A percentile compares a stretch with the other conserved stretches of the same genome.
Evolutionary conservation across 169 alveolate genomes (phyloP).

Genomic region (Plasmodium malariae): DNA sequence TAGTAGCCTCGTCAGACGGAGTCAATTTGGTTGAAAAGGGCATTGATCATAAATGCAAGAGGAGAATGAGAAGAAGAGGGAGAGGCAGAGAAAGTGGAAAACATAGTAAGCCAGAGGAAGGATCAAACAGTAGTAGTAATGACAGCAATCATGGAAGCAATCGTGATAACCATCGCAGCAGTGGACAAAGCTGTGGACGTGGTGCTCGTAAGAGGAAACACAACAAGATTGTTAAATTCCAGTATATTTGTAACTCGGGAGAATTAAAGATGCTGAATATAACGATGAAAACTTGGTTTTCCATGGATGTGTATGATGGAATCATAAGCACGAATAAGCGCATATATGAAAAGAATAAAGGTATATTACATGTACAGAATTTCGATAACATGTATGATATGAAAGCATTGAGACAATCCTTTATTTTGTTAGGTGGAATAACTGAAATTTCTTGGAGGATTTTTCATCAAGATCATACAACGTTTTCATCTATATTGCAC

Average conservation of each 20-base stretch:
- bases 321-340: slow-evolving; percentile 50
- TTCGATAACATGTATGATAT: slow-evolving; percentile 24
- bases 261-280: slow-evolving; percentile 29
- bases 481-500: slow-evolving; percentile 46
- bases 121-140: background rate
- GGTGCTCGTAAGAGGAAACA: background rate
- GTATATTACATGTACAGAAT: background rate
- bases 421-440: slow-evolving; percentile 47
- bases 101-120: background rate
- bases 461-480: slow-evolving; percentile 45
- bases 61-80: background rate
- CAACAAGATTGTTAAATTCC: background rate
- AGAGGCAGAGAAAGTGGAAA: background rate
- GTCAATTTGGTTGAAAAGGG: background rate
- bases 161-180: background rate
- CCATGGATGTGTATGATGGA: slow-evolving; percentile 27
- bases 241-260: background rate
- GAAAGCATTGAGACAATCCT: slow-evolving; percentile 51
- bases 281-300: slow-evolving; percentile 27
- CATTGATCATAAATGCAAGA: slow-evolving; percentile 2
- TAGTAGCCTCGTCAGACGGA: too few species aligned
- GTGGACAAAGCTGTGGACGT: background rate
- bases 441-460: slow-evolving; percentile 71
- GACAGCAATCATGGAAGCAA: background rate
- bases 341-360: slow-evolving; percentile 8